Evolutionary conservation across 164 flowering plant genomes (phyloP), one percentile per base, ranked within the genome.

Genomic region (Echeveria elegans): DNA sequence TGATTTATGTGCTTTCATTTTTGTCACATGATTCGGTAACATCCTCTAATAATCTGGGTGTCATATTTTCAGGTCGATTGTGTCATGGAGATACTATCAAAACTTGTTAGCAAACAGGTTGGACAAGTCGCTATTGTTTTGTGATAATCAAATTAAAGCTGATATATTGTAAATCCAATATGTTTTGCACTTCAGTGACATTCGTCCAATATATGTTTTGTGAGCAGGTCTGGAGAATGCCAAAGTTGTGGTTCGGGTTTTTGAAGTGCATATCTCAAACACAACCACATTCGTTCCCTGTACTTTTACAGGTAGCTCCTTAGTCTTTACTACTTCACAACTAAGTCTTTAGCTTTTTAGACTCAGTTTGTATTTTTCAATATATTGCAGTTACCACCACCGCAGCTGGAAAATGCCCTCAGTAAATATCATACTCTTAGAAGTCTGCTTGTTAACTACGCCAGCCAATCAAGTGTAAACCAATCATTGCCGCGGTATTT

Each of bases 231-330:
- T 95, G 99, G 99, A 86, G 80, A 82, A 84, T 92, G 96, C 99
- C 99, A 43, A 92, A 95, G 76, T 72, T 92, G 74, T 95, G 97
- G 97, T 88, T 88, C 36, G 99, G 99, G 15, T 95, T 95, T 77
- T 72, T 95, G 80, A 95, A 95, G 80, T 95, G 99, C 72, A 86
- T 86, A 18, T 84, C 89, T 50, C 99, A 95, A 78, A 95, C 97
- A 47, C 89, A 85, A 62, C 99, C 99, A 36, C 99, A 86, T 85
- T 95, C 99, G 45, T 92, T 87, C 66, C 79, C 62, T 31, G 99
- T 95, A 43, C 71, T 95, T 53, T 74, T 92, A 64, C 85, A 88
- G 96, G 99, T 92, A 80, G 26, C 61, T 56, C 43, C 34, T 47
- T 36, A 53, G 23, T 2, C 61, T 18, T 66, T 21, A 24, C 12